Conservation (phyloP, 2,329 filamentous ascomycete genomes). For the Diplodia intermedia region DNA sequence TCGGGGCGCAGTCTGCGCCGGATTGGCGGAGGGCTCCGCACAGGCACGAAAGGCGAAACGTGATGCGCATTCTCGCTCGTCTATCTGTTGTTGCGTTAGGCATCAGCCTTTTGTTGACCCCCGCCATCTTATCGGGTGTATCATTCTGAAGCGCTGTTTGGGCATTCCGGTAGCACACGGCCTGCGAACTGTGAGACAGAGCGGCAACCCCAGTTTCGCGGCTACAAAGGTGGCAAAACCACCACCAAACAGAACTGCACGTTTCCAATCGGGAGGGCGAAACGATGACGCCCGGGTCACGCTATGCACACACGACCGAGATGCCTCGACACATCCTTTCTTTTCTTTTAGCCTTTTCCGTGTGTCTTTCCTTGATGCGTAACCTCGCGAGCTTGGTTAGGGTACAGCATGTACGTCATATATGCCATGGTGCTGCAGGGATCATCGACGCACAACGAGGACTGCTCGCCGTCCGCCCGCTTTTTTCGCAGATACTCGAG, state of each 20-base stretch:
- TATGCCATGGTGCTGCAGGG: conserved; percentile 3
- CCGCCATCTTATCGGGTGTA: background rate
- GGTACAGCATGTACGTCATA: conserved; percentile 5
- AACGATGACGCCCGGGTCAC: conserved; percentile 13
- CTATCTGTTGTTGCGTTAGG: background rate
- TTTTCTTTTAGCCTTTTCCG: background rate
- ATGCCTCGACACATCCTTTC: background rate
- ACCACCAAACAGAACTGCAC: conserved; percentile 14
- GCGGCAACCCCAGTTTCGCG: background rate
- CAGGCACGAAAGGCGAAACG: background rate
- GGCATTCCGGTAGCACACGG: background rate
- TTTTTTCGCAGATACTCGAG: background rate
- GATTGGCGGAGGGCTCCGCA: too few species aligned
- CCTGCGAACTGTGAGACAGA: background rate
- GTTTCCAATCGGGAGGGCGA: background rate
- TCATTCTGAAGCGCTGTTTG: background rate
- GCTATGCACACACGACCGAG: background rate
- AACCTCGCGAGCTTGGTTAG: background rate
- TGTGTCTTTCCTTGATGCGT: background rate
- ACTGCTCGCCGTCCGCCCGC: background rate
- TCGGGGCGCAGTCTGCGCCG: too few species aligned
- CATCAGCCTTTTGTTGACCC: background rate
- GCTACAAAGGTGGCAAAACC: conserved; percentile 9
- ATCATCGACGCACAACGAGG: conserved; percentile 14
- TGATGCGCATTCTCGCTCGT: background rate